phyloP scores from a whole-genome alignment of 148 eudicot species.

The Gaultheria prostrata region DNA sequence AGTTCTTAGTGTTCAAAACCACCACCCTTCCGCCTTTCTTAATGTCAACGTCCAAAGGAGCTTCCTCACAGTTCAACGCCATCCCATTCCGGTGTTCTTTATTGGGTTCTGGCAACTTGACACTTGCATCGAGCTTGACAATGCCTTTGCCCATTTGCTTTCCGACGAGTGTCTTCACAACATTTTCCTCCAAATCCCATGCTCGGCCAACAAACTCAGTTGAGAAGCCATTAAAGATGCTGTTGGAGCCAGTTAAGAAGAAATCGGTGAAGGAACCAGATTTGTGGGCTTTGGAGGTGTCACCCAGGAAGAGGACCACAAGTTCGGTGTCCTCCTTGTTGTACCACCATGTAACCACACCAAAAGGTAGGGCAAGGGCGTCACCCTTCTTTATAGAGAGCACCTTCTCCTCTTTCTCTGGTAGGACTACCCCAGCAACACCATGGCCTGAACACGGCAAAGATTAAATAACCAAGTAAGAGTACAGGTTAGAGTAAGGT shows the following conservation, averaged over 20 bases:
- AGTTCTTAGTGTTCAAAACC: conserved; percentile 77
- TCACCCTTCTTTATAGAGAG: conserved; percentile 74
- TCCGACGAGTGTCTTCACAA: conserved; percentile 53
- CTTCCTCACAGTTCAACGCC: conserved; percentile 78
- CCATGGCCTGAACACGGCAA: conserved; percentile 49
- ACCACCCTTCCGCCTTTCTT: conserved; percentile 73
- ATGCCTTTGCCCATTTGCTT: conserved; percentile 57
- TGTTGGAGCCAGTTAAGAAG: conserved; percentile 69
- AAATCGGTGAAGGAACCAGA: conserved; percentile 73
- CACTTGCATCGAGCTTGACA: conserved; percentile 48
- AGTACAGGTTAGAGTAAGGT: not conserved
- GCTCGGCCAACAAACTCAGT: conserved; percentile 79
- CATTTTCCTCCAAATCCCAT: conserved; percentile 66
- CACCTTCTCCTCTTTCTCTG: conserved; percentile 90
- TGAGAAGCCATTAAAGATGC: conserved; percentile 80
- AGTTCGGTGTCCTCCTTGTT: conserved; percentile 77
- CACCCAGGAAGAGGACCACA: conserved; percentile 74
- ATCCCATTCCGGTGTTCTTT: conserved; percentile 53
- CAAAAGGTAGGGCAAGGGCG: conserved; percentile 78
- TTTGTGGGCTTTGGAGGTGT: conserved; percentile 73
- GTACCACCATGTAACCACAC: conserved; percentile 85
- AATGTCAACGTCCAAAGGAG: conserved; percentile 80
- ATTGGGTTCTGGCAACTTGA: conserved; percentile 73
- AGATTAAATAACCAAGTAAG: not conserved
- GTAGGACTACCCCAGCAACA: conserved; percentile 79